Conservation (phyloP, 176 grass and related monocot species). For the Tillandsia leiboldiana region DNA sequence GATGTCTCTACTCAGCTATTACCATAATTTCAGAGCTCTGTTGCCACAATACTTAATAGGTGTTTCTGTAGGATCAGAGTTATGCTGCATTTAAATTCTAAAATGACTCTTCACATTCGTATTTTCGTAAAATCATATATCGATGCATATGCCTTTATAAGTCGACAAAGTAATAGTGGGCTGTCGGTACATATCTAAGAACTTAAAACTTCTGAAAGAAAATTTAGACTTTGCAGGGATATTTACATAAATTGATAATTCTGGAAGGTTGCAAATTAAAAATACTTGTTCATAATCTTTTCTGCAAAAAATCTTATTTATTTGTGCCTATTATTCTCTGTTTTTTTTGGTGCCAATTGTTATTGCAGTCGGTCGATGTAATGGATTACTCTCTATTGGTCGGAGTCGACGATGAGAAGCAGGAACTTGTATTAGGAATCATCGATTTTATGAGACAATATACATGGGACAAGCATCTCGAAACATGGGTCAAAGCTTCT, state of each 20-base stretch:
- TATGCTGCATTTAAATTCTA: neutral
- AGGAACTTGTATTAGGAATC: conserved; percentile 84
- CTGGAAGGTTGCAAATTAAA: no score
- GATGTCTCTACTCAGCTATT: no score
- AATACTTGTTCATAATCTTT: neutral
- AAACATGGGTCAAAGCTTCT: conserved; percentile 98
- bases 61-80: neutral
- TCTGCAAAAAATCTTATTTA: neutral
- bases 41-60: neutral
- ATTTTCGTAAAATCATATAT: neutral
- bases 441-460: conserved; percentile 99
- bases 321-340: neutral
- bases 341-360: conserved; percentile 22
- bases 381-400: conserved; percentile 98
- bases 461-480: conserved; percentile 95
- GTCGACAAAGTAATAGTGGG: no score
- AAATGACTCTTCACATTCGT: neutral
- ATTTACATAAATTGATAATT: no score
- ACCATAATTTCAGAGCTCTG: neutral
- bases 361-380: conserved; percentile 80
- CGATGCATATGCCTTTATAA: neutral
- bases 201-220: no score
- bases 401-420: conserved; percentile 79
- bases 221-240: no score
- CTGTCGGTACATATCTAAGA: no score